A percentile compares a stretch with the other conserved stretches of the same genome.
phyloP scores from a whole-genome alignment of 805 yeast genomes.

The Cyberlindnera americana region DNA sequence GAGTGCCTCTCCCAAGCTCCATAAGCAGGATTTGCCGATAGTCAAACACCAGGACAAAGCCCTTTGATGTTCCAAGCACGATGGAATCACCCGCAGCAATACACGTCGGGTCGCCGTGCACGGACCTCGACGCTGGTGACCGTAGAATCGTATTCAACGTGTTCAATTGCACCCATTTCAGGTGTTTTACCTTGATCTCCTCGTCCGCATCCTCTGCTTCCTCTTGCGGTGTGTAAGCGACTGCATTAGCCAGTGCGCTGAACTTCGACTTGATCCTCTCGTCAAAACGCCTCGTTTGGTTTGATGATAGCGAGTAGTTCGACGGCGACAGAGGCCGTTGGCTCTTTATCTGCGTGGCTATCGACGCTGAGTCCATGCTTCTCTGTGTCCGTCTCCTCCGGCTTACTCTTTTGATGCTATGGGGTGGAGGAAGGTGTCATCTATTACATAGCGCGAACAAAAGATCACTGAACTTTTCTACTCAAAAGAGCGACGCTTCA shows the following conservation, averaged over 20 bases:
- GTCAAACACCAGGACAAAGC: slow-evolving; percentile 62
- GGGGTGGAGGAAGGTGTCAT: no score
- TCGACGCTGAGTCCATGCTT: no score
- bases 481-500: no score
- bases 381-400: no score
- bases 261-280: slow-evolving; percentile 22
- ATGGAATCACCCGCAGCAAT: slow-evolving; percentile 44
- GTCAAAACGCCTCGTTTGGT: slow-evolving; percentile 17
- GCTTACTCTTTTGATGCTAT: no score
- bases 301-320: slow-evolving; percentile 15
- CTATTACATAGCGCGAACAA: no score
- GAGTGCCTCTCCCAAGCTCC: slow-evolving; percentile 34
- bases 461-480: no score
- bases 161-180: slow-evolving; percentile 40
- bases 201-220: slow-evolving; percentile 2
- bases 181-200: slow-evolving; percentile 10
- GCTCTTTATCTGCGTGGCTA: no score
- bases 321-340: no score
- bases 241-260: slow-evolving; percentile 6
- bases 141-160: slow-evolving; percentile 34
- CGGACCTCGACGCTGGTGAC: slow-evolving; percentile 30
- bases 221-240: not conserved
- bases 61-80: slow-evolving; percentile 69
- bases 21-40: slow-evolving; percentile 56
- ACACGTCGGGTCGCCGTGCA: slow-evolving; percentile 51